phyloP scores from a whole-genome alignment of 163 green algal genomes.

The Volvox carteri region DNA sequence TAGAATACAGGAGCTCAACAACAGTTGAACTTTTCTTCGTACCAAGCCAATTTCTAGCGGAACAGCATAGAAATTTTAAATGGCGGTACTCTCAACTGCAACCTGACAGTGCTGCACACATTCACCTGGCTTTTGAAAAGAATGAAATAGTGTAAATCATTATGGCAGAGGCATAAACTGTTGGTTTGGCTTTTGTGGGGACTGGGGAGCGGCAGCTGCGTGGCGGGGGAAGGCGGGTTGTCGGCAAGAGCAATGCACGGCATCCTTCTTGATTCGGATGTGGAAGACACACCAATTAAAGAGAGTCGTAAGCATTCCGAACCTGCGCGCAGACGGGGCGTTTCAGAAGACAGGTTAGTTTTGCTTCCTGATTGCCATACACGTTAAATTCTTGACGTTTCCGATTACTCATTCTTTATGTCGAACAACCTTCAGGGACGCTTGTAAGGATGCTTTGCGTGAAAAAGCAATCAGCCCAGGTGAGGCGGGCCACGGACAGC shows the following conservation, averaged over 20 bases:
- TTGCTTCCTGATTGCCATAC: too few relatives aligned
- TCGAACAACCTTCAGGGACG: too few relatives aligned
- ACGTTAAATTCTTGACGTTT: too few relatives aligned
- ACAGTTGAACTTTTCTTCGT: too few relatives aligned
- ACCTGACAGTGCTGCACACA: not conserved
- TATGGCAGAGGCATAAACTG: not conserved
- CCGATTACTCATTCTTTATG: too few relatives aligned
- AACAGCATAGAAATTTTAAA: not conserved
- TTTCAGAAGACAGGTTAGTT: not conserved
- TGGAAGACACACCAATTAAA: slow-evolving; percentile 50
- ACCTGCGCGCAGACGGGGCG: not conserved
- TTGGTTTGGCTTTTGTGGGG: not conserved
- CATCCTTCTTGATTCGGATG: slow-evolving; percentile 39
- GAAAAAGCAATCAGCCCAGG: not conserved
- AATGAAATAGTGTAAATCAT: not conserved
- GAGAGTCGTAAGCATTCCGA: not conserved
- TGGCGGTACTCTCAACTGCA: not conserved
- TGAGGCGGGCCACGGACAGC: not conserved
- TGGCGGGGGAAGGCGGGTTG: not conserved
- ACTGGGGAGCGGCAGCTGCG: not conserved
- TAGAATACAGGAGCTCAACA: too few relatives aligned
- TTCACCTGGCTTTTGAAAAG: not conserved
- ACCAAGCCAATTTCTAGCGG: too few relatives aligned
- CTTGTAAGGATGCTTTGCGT: not conserved
- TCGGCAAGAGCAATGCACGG: slow-evolving; percentile 31